phyloP scores from a whole-genome alignment of 495 filamentous ascomycete genomes.

The Lasiosphaeriaceae sp. region DNA sequence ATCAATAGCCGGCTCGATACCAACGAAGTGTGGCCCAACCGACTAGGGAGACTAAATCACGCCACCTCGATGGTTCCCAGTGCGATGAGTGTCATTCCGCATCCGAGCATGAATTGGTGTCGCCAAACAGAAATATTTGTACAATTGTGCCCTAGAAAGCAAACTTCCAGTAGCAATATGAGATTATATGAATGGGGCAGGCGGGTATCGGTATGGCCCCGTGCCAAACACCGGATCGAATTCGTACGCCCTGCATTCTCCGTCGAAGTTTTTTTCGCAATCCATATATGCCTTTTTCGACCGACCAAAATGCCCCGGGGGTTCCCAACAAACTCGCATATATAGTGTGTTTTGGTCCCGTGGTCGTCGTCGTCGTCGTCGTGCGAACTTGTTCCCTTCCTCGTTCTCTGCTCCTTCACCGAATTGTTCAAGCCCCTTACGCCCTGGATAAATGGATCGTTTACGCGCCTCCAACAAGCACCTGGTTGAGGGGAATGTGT shows the following conservation, averaged over 20 bases:
- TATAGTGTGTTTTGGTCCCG: no score
- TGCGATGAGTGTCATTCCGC: not conserved
- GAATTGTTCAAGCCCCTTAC: not conserved
- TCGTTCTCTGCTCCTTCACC: not conserved
- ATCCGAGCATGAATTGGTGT: not conserved
- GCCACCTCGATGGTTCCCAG: not conserved
- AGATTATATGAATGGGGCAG: not conserved
- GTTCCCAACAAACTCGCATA: no score
- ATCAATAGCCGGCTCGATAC: no score
- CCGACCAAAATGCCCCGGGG: no score
- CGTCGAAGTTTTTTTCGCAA: not conserved
- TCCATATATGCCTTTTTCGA: no score
- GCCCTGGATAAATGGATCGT: not conserved
- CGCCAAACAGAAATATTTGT: not conserved
- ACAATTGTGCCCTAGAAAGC: not conserved
- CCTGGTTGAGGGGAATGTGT: constrained; percentile 43
- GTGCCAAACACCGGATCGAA: not conserved
- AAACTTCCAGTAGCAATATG: not conserved
- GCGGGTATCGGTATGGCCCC: not conserved
- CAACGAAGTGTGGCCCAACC: no score
- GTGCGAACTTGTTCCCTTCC: not conserved
- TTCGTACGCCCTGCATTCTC: not conserved
- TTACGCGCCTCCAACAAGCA: constrained; percentile 45
- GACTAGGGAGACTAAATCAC: no score
- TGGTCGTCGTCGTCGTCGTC: no score